These are phyloP conservation scores for Fraxinus paxiana DNA, from an alignment of 305 asterid genomes.

Conservation along the genomic window DNA sequence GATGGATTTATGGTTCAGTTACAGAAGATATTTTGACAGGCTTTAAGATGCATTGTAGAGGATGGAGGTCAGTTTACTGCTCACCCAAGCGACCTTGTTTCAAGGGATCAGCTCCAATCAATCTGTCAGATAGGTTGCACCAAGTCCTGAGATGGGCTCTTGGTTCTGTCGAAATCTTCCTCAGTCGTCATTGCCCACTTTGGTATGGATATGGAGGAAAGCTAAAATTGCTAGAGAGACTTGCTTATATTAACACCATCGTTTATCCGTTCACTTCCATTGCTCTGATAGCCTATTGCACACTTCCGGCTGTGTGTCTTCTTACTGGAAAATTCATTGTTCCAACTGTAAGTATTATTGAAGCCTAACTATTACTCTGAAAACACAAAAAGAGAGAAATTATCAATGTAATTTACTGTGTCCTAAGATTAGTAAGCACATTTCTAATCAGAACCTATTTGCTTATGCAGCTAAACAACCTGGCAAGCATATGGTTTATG, in stretches of 20 bases:
- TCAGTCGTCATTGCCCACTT: conserved; percentile 80
- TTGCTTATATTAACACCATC: conserved; percentile 67
- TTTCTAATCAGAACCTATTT: not conserved
- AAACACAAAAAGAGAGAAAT: not conserved
- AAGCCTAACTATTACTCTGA: not conserved
- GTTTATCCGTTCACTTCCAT: conserved; percentile 82
- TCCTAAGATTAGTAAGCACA: not conserved
- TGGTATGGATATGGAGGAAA: conserved; percentile 79
- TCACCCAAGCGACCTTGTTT: conserved; percentile 64
- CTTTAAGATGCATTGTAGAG: conserved; percentile 87
- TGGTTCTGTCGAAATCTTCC: conserved; percentile 79
- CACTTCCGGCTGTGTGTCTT: conserved; percentile 78
- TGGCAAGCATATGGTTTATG: conserved; percentile 69
- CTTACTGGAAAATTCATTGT: conserved; percentile 80
- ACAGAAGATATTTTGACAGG: conserved; percentile 82
- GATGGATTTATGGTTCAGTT: conserved; percentile 81
- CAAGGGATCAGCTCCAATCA: conserved; percentile 84
- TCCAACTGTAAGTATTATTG: conserved; percentile 54
- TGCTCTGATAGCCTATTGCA: conserved; percentile 71
- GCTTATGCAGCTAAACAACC: conserved; percentile 56
- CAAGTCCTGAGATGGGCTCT: conserved; percentile 89
- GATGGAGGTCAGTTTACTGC: conserved; percentile 76
- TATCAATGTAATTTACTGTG: not conserved
- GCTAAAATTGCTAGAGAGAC: conserved; percentile 65
- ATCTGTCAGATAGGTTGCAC: conserved; percentile 75